Conservation (phyloP, 2,329 filamentous ascomycete genomes). For the Cytospora schulzeri region DNA sequence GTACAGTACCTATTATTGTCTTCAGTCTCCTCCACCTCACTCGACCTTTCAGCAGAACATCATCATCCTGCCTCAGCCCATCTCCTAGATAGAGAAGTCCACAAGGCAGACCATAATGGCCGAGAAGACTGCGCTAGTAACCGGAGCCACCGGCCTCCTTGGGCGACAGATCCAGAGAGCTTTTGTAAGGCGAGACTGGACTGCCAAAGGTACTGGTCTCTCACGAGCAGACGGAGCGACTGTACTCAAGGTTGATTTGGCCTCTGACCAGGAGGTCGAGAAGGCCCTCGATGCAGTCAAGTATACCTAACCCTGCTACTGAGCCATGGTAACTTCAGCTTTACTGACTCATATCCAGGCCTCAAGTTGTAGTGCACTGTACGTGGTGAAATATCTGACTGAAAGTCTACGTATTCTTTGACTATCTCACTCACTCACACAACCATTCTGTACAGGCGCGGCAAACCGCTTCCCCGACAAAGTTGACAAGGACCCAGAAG, state of each 20-base stretch:
- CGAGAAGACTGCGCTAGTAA: conserved; percentile 67
- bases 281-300: conserved; percentile 55
- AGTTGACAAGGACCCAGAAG: conserved; percentile 77
- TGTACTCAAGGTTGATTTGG: conserved; percentile 62
- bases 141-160: conserved; percentile 81
- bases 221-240: conserved; percentile 72
- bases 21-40: neutral
- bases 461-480: conserved; percentile 88
- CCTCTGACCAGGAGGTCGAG: conserved; percentile 49
- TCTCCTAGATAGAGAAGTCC: neutral
- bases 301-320: conserved; percentile 40
- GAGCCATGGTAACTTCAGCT: neutral
- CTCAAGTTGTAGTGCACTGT: conserved; percentile 82
- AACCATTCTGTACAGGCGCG: conserved; percentile 58
- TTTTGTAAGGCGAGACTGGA: conserved; percentile 69
- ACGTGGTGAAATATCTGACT: conserved; percentile 36
- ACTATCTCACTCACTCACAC: neutral
- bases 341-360: conserved; percentile 48
- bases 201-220: conserved; percentile 72
- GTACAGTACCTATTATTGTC: too few relatives aligned
- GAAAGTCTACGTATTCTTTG: neutral
- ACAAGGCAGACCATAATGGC: conserved; percentile 34
- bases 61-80: neutral
- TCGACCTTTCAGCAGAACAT: neutral
- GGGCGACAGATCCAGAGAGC: conserved; percentile 75